A percentile compares a stretch with the other conserved stretches of the same genome.
These are phyloP conservation scores for Botryosphaeria dothidea DNA, from an alignment of 2,329 filamentous ascomycete species.

Conservation along the genomic window DNA sequence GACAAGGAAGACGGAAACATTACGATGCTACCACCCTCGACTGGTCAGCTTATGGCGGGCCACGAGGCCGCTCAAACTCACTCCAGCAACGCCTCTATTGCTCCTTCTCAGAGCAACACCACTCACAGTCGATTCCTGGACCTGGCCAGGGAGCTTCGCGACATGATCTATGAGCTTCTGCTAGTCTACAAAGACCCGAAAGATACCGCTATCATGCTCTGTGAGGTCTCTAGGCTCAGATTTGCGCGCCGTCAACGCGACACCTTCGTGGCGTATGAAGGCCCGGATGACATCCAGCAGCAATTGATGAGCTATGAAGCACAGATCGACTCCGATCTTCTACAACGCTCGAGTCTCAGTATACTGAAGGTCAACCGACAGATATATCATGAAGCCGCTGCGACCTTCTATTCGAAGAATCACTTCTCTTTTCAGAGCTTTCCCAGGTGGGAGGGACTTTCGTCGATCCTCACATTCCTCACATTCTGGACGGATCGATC, in stretches of 20 bases:
- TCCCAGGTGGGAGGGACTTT: background rate
- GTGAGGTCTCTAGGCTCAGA: background rate
- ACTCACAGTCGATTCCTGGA: background rate
- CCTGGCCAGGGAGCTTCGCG: background rate
- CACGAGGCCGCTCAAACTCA: too few relatives aligned
- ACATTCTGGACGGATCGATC: background rate
- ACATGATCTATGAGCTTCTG: background rate
- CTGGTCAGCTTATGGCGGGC: too few relatives aligned
- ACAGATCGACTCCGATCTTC: too few relatives aligned
- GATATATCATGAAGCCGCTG: background rate
- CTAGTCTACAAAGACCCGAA: background rate
- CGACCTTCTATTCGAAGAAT: background rate
- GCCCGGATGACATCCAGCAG: too few relatives aligned
- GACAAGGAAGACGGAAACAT: too few relatives aligned
- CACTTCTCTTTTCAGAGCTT: background rate
- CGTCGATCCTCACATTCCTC: background rate
- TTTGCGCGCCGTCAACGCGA: background rate
- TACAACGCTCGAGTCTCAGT: background rate
- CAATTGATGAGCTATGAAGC: background rate
- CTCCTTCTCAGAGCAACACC: too few relatives aligned
- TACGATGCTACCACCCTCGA: too few relatives aligned
- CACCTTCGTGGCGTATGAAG: background rate
- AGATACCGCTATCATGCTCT: background rate
- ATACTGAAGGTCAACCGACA: background rate
- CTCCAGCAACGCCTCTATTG: too few relatives aligned